A percentile compares a stretch with the other conserved stretches of the same genome.
phyloP scores from a whole-genome alignment of 768 basidiomycete species.

The Agrocybe chaxingu region DNA sequence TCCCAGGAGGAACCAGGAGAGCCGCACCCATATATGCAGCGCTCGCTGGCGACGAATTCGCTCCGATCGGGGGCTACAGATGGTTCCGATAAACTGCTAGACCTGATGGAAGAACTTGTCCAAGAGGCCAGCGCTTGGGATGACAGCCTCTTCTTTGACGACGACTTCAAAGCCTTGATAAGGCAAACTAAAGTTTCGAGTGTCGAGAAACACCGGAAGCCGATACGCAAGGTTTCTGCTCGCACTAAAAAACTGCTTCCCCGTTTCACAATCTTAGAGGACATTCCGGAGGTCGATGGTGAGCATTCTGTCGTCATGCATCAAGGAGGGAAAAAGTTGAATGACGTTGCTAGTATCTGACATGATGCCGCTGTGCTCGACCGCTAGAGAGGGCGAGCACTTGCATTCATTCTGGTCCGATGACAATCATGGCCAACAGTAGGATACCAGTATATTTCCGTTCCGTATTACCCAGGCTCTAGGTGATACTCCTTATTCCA shows the following conservation, averaged over 20 bases:
- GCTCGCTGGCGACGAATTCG: background rate
- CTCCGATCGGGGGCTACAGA: background rate
- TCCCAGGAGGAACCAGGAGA: background rate
- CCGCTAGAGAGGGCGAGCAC: background rate
- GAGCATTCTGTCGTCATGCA: background rate
- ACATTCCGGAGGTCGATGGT: slow-evolving; percentile 19
- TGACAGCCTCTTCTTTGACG: slow-evolving; percentile 41
- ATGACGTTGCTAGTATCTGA: slow-evolving; percentile 8
- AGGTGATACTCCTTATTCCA: background rate
- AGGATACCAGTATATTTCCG: background rate
- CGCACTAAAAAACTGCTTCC: slow-evolving; percentile 1
- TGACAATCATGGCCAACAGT: slow-evolving; percentile 7
- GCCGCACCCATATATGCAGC: background rate
- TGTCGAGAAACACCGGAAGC: background rate
- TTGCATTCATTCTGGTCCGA: slow-evolving; percentile 4
- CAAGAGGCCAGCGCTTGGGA: slow-evolving; percentile 53
- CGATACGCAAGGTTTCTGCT: background rate
- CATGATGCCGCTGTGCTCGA: background rate
- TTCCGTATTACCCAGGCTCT: background rate
- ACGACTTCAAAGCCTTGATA: slow-evolving; percentile 45
- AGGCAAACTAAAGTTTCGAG: slow-evolving; percentile 23
- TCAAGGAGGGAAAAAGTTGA: background rate
- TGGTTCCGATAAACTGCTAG: slow-evolving; percentile 29
- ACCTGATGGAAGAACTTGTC: slow-evolving; percentile 45
- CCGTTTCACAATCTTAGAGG: slow-evolving; percentile 10